Evolutionary conservation across 805 yeast genomes (phyloP).

Genomic region (Candida montana): DNA sequence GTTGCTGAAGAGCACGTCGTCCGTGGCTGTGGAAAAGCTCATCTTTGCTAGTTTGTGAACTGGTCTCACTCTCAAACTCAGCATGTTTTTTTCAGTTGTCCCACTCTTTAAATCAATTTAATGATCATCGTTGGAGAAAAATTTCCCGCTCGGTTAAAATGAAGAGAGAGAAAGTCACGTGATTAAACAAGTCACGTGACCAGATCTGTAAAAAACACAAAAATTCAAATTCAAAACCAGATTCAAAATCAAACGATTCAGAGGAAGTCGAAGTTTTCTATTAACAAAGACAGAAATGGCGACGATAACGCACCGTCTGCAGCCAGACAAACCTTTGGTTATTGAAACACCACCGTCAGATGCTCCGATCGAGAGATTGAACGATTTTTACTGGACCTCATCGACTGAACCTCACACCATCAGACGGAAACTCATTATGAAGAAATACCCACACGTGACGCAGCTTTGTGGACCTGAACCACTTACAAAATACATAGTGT

Average conservation of each 20-base stretch:
- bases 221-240: not conserved
- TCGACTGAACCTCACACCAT: slow-evolving; percentile 75
- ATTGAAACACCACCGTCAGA: slow-evolving; percentile 29
- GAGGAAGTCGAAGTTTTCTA: too few relatives aligned
- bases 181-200: too few relatives aligned
- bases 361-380: slow-evolving; percentile 30
- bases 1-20: slow-evolving; percentile 60
- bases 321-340: slow-evolving; percentile 19
- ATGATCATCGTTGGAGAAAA: too few relatives aligned
- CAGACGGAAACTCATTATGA: slow-evolving; percentile 67
- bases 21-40: slow-evolving; percentile 12
- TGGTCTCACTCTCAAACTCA: not conserved
- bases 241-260: too few relatives aligned
- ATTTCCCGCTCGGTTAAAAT: too few relatives aligned
- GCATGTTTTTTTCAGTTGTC: too few relatives aligned
- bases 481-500: slow-evolving; percentile 68
- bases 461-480: slow-evolving; percentile 86
- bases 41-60: slow-evolving; percentile 1
- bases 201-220: not conserved
- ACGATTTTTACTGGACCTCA: slow-evolving; percentile 81
- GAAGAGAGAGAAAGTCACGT: too few relatives aligned
- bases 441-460: slow-evolving; percentile 72
- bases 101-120: too few relatives aligned
- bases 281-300: slow-evolving; percentile 13
- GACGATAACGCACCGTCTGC: slow-evolving; percentile 25